phyloP scores from a whole-genome alignment of 1,139 yeast species.

The Wickerhamomyces sp. region DNA sequence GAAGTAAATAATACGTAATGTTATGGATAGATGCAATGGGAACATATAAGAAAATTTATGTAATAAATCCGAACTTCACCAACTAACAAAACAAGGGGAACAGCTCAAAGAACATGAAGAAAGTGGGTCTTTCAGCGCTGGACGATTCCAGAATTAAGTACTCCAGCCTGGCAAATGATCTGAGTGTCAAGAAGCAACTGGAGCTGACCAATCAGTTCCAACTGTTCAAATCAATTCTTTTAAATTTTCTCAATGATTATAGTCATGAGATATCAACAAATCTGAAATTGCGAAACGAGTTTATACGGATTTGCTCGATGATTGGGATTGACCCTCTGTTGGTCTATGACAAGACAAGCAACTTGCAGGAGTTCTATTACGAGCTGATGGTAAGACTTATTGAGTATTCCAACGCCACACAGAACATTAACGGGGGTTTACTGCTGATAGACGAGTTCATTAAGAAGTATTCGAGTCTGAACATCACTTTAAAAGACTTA shows the following conservation, averaged over 20 bases:
- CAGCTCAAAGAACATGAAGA: conserved; percentile 10
- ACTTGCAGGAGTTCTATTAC: conserved; percentile 20
- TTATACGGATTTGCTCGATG: conserved; percentile 14
- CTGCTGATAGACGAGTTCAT: conserved; percentile 14
- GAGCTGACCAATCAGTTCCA: conserved; percentile 18
- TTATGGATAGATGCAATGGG: too few species aligned
- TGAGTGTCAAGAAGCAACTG: conserved; percentile 11
- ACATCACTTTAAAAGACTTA: conserved; percentile 16
- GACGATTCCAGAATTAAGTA: conserved; percentile 10
- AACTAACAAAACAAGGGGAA: too few species aligned
- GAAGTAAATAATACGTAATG: too few species aligned
- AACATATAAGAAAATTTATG: too few species aligned
- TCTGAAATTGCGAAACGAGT: conserved; percentile 11
- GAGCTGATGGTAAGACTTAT: conserved; percentile 18
- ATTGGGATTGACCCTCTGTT: conserved; percentile 21
- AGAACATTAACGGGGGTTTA: conserved; percentile 21
- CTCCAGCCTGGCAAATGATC: conserved; percentile 15
- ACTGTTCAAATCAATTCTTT: conserved; percentile 19
- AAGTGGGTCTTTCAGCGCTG: conserved; percentile 18
- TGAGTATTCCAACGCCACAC: conserved; percentile 15
- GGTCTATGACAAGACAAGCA: conserved; percentile 14
- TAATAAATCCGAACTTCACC: too few species aligned
- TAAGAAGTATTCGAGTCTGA: conserved; percentile 6
- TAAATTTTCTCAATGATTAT: conserved; percentile 19
- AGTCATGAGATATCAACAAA: conserved; percentile 14